Evolutionary conservation across 768 basidiomycete genomes (phyloP), one percentile per base, ranked within the genome.

Genomic region (Pleurotus tuoliensis): DNA sequence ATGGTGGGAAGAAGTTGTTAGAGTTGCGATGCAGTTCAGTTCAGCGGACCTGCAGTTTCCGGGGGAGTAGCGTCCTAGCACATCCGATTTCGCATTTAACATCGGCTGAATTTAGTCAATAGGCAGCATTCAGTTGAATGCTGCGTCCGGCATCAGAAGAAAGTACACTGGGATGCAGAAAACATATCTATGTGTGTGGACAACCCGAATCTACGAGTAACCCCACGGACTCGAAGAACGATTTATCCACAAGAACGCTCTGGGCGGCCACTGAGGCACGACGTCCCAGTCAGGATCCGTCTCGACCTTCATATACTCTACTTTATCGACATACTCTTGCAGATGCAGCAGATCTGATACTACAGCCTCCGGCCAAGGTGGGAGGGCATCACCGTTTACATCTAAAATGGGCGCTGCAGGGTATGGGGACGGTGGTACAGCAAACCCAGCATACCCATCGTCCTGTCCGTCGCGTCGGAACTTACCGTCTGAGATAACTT

Each of bases 271-370:
- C 16, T 39, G 34, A 12, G 51, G 39, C n/a, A 53, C n/a, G 16
- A 53, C 39, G 38, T 53, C 51, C 51, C 51, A 53, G 7, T 53
- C 51, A 11, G 51, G 15, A 41, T 53, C 39, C 11, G 39, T 53
- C 9, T 39, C 51, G 25, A 53, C 18, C 51, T 39, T 53, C 51
- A n/a, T 41, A 41, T 39, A 53, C 18, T 53, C 51, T 39, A 53
- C 51, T 39, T 53, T 53, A 41, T 53, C 51, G 37, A 53, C 51
- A 41, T 53, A 53, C 51, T 53, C 51, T 38, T 39, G 22, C 20
- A 53, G 15, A 38, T 53, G 51, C 51, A 53, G 39, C 18, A 53
- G 39, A 6, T 53, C 51, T 39, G 51, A 37, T 11, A 53, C 51
- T 16, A 53, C 51, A 40, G 51, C 51, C 38, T 53, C 51, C 15